Conservation (phyloP, 441 rosid species). For the Gossypium davidsonii region DNA sequence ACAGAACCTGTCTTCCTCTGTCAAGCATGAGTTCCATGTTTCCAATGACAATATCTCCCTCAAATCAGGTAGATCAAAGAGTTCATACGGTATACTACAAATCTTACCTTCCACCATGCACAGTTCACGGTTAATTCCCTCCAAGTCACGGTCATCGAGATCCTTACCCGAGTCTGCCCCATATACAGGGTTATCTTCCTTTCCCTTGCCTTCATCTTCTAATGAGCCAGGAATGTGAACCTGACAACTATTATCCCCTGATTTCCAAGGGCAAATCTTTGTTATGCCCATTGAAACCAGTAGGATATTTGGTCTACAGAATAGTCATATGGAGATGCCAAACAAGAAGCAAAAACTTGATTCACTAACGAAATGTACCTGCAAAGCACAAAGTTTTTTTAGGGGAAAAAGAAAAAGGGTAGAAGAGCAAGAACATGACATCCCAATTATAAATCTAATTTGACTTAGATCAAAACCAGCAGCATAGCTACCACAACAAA, state of each 20-base stretch:
- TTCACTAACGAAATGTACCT: neutral
- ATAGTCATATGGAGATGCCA: slow-evolving; percentile 16
- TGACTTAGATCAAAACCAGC: neutral
- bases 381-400: slow-evolving; percentile 14
- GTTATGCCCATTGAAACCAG: slow-evolving; percentile 29
- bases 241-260: slow-evolving; percentile 14
- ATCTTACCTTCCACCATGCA: slow-evolving; percentile 49
- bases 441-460: neutral
- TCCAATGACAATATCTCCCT: slow-evolving; percentile 45
- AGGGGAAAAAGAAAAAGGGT: neutral
- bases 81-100: slow-evolving; percentile 53
- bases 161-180: slow-evolving; percentile 36
- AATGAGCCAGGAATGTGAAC: slow-evolving; percentile 12
- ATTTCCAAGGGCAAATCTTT: slow-evolving; percentile 27
- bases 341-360: slow-evolving; percentile 16
- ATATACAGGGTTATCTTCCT: slow-evolving; percentile 23
- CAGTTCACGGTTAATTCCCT: slow-evolving; percentile 39
- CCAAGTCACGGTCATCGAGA: slow-evolving; percentile 31
- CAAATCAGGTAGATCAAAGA: slow-evolving; percentile 55
- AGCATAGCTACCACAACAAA: neutral
- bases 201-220: slow-evolving; percentile 15
- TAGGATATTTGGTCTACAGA: slow-evolving; percentile 1
- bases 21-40: slow-evolving; percentile 58
- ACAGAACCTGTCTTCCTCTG: slow-evolving; percentile 54
- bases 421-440: neutral